phyloP scores from a whole-genome alignment of 2,329 filamentous ascomycete genomes.

The Coniochaeta pulveracea region DNA sequence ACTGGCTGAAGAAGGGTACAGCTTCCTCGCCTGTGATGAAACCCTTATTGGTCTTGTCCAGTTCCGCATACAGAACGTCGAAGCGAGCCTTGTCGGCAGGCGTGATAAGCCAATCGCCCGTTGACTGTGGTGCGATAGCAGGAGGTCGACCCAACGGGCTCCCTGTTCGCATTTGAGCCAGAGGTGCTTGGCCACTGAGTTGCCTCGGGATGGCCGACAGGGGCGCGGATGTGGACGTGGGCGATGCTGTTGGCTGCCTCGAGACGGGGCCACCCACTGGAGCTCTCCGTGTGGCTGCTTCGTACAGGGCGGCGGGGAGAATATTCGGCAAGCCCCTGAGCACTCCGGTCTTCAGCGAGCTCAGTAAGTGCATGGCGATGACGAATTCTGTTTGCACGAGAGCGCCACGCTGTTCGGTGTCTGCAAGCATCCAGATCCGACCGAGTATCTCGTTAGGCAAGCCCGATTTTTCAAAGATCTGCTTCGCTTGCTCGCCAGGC shows the following conservation, averaged over 20 bases:
- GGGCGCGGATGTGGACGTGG: slow-evolving; percentile 36
- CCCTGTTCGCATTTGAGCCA: slow-evolving; percentile 50
- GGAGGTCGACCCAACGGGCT: slow-evolving; percentile 44
- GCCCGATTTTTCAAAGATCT: slow-evolving; percentile 89
- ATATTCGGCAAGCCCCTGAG: slow-evolving; percentile 70
- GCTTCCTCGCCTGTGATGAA: slow-evolving; percentile 91
- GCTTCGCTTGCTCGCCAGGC: slow-evolving; percentile 76
- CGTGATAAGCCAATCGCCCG: slow-evolving; percentile 68
- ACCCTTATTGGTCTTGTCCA: slow-evolving; percentile 73
- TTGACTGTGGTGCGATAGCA: slow-evolving; percentile 30
- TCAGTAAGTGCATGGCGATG: slow-evolving; percentile 95
- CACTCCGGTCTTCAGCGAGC: slow-evolving; percentile 76
- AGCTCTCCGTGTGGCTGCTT: slow-evolving; percentile 69
- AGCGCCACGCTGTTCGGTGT: slow-evolving; percentile 83
- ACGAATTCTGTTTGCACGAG: slow-evolving; percentile 87
- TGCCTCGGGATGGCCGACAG: slow-evolving; percentile 70
- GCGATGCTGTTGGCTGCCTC: slow-evolving; percentile 38
- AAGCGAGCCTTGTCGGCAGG: slow-evolving; percentile 79
- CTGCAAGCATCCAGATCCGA: slow-evolving; percentile 91
- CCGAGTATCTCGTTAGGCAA: slow-evolving; percentile 83
- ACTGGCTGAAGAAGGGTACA: slow-evolving; percentile 88
- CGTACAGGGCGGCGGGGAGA: slow-evolving; percentile 77
- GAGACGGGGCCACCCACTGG: slow-evolving; percentile 26
- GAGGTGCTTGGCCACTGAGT: slow-evolving; percentile 52
- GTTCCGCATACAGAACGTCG: slow-evolving; percentile 70